A percentile compares a stretch with the other conserved stretches of the same genome.
phyloP scores from a whole-genome alignment of 2,329 filamentous ascomycete genomes.

The Grosmannia huntii region DNA sequence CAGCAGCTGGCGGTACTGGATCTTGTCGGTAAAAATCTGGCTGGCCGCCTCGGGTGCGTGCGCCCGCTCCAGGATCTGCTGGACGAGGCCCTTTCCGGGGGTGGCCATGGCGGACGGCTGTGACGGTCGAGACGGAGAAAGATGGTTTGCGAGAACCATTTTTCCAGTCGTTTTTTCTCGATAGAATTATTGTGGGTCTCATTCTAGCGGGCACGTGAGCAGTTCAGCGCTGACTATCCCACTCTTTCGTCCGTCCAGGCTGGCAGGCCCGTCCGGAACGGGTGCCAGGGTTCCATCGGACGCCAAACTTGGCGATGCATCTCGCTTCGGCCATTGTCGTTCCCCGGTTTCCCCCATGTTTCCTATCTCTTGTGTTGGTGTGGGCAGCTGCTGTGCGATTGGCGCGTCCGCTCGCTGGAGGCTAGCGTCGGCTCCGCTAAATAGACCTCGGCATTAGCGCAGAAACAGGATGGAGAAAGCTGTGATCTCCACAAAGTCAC shows the following conservation, averaged over 20 bases:
- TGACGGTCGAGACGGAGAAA: not conserved
- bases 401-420: not conserved
- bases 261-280: no score
- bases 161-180: not conserved
- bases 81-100: conserved; percentile 13
- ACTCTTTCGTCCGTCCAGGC: no score
- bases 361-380: no score
- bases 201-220: no score
- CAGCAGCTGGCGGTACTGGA: conserved; percentile 69
- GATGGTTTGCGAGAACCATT: not conserved
- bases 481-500: not conserved
- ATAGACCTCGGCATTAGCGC: conserved; percentile 9
- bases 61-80: conserved; percentile 59
- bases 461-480: not conserved
- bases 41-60: conserved; percentile 61
- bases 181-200: not conserved
- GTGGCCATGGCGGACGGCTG: conserved; percentile 19
- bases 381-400: not conserved
- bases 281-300: no score
- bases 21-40: conserved; percentile 68
- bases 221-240: no score
- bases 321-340: no score
- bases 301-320: no score
- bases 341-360: no score
- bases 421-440: conserved; percentile 1